Conservation (phyloP, 768 basidiomycete species). For the Kwoniella mangroviensis region DNA sequence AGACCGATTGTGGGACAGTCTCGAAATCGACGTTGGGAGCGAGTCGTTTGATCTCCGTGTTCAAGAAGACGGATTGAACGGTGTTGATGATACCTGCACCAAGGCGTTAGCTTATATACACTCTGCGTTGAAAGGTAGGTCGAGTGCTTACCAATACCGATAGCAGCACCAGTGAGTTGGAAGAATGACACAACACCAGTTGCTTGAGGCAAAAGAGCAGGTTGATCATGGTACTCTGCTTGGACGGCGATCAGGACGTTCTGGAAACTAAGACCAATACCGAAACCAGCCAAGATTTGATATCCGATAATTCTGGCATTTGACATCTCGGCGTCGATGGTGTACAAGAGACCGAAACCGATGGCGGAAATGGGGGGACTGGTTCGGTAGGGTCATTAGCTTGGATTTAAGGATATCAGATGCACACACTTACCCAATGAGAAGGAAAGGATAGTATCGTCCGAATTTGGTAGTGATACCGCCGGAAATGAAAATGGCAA, state of each 20-base stretch:
- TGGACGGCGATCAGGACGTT: constrained; percentile 49
- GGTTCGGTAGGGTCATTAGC: background rate
- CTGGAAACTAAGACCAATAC: constrained; percentile 57
- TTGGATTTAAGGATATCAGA: background rate
- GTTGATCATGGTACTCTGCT: constrained; percentile 39
- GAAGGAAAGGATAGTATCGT: constrained; percentile 57
- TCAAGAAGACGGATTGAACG: constrained; percentile 45
- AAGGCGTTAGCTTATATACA: background rate
- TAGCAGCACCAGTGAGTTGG: constrained; percentile 49
- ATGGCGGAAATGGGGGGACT: constrained; percentile 55
- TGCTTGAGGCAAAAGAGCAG: constrained; percentile 47
- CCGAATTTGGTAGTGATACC: constrained; percentile 51
- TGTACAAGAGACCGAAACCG: constrained; percentile 59
- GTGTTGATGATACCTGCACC: constrained; percentile 46
- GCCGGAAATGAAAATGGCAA: constrained; percentile 55
- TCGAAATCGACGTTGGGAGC: constrained; percentile 46
- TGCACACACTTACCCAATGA: constrained; percentile 30
- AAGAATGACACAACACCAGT: constrained; percentile 51
- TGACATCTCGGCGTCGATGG: constrained; percentile 50
- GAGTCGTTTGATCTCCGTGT: constrained; percentile 32
- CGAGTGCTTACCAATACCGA: constrained; percentile 38
- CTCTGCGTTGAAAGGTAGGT: background rate
- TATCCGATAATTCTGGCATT: constrained; percentile 57
- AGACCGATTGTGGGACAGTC: constrained; percentile 38
- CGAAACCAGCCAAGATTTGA: constrained; percentile 59